These are phyloP conservation scores for Spirogloea muscicola DNA, from an alignment of 139 green algal species.

Conservation along the genomic window DNA sequence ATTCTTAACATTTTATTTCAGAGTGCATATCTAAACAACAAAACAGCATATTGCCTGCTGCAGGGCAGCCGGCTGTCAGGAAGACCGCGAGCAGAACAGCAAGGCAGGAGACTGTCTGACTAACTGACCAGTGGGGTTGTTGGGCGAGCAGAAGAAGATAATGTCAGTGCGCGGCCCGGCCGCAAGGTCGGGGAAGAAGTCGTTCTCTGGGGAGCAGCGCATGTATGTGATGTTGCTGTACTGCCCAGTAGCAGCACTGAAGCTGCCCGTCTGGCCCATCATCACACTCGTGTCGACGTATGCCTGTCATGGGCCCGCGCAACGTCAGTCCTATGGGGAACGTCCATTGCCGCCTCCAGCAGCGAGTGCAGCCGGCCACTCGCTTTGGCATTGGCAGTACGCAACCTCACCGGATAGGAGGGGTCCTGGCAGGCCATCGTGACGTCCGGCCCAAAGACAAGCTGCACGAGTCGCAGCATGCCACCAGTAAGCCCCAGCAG, in stretches of 20 bases:
- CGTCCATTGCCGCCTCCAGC: too few species aligned
- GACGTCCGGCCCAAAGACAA: constrained; percentile 69
- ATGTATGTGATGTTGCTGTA: constrained; percentile 94
- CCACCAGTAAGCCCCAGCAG: too few species aligned
- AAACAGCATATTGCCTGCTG: too few species aligned
- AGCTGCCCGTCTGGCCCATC: constrained; percentile 85
- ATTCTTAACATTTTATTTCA: not conserved
- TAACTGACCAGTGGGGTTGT: constrained; percentile 62
- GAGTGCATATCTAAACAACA: too few species aligned
- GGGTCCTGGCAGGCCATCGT: constrained; percentile 80
- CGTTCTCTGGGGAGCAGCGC: constrained; percentile 82
- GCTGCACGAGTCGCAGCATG: too few species aligned
- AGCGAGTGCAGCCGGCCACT: too few species aligned
- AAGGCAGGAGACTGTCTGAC: too few species aligned
- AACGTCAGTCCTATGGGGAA: too few species aligned
- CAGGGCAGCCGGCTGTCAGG: too few species aligned
- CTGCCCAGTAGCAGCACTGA: constrained; percentile 63
- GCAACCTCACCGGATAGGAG: constrained; percentile 87
- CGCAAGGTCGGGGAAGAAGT: constrained; percentile 93
- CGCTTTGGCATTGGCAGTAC: too few species aligned
- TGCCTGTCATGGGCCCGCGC: constrained; percentile 74
- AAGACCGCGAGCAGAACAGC: too few species aligned
- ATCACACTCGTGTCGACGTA: constrained; percentile 98
- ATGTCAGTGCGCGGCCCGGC: constrained; percentile 79
- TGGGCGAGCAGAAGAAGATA: constrained; percentile 99